phyloP scores from a whole-genome alignment of 2,329 filamentous ascomycete genomes.

The Chaetothyriales sp. region DNA sequence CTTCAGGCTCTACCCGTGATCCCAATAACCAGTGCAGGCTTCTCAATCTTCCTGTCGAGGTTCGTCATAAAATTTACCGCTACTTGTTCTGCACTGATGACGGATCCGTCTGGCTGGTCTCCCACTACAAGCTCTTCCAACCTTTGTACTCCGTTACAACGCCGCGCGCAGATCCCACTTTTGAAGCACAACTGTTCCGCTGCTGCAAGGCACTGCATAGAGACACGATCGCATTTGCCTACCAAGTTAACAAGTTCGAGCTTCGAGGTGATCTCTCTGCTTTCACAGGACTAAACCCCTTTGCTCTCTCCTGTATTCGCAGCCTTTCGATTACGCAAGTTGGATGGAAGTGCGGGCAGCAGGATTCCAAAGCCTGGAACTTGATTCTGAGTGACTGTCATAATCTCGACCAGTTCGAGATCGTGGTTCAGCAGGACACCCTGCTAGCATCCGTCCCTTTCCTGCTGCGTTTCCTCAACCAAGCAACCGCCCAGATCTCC shows the following conservation, averaged over 20 bases:
- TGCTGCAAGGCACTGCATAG: constrained; percentile 10
- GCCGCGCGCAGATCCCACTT: constrained; percentile 3
- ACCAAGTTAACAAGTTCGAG: constrained; percentile 8
- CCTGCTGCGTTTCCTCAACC: neutral
- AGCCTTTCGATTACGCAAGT: neutral
- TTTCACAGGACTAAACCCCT: constrained; percentile 4
- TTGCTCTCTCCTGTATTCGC: constrained; percentile 9
- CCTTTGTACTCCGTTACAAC: too few relatives aligned
- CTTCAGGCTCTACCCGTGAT: too few relatives aligned
- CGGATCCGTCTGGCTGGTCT: neutral
- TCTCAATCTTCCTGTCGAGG: constrained; percentile 4
- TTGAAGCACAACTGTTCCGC: constrained; percentile 9
- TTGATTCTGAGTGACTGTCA: neutral
- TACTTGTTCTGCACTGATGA: constrained; percentile 7
- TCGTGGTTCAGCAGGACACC: neutral
- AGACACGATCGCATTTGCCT: constrained; percentile 11
- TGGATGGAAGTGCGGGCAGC: too few relatives aligned
- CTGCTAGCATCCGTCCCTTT: neutral
- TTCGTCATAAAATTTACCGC: constrained; percentile 10
- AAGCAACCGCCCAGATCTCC: neutral
- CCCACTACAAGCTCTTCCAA: neutral
- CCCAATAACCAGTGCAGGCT: too few relatives aligned
- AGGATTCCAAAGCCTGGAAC: too few relatives aligned
- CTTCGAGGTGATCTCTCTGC: constrained; percentile 5
- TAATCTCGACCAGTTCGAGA: neutral